Percentiles rank a stretch among this genome's conserved stretches.
These are phyloP conservation scores for Ophiocordyceps polyrhachis-furcata DNA, from an alignment of 2,329 filamentous ascomycete species.

Conservation along the genomic window DNA sequence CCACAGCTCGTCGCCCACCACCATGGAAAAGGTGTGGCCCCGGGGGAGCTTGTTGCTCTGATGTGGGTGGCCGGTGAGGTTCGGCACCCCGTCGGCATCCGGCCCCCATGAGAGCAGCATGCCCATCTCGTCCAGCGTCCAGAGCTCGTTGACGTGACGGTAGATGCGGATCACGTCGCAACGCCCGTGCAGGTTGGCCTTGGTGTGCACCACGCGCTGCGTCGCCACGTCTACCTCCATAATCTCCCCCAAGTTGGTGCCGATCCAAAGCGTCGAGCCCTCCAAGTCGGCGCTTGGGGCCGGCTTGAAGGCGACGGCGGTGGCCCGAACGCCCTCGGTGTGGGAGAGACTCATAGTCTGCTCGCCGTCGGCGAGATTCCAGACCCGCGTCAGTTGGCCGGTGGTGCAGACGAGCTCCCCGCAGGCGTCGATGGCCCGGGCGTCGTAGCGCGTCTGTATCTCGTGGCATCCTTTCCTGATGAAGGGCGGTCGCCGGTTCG, in stretches of 20 bases:
- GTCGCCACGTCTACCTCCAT: constrained; percentile 71
- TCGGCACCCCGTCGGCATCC: constrained; percentile 52
- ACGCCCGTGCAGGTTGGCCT: constrained; percentile 54
- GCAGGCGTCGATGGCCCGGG: constrained; percentile 70
- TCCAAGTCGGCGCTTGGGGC: constrained; percentile 60
- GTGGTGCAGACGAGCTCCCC: constrained; percentile 76
- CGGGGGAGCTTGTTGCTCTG: constrained; percentile 62
- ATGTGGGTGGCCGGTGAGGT: constrained; percentile 48
- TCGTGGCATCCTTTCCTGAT: constrained; percentile 55
- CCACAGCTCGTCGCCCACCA: constrained; percentile 75
- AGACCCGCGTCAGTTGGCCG: constrained; percentile 72
- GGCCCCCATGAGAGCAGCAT: constrained; percentile 76
- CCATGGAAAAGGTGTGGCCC: constrained; percentile 74
- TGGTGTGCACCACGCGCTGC: constrained; percentile 50
- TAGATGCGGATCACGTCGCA: constrained; percentile 71
- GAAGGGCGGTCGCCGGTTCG: constrained; percentile 67
- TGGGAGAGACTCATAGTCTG: constrained; percentile 64
- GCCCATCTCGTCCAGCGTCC: constrained; percentile 83
- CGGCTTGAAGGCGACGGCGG: constrained; percentile 73
- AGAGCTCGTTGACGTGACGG: constrained; percentile 73
- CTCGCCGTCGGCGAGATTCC: constrained; percentile 70
- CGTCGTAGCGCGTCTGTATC: constrained; percentile 73
- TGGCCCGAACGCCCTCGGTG: constrained; percentile 67
- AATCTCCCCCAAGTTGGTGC: constrained; percentile 73
- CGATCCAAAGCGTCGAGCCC: constrained; percentile 70